phyloP scores from a whole-genome alignment of 2,329 filamentous ascomycete genomes.

The Alternaria novae-zelandiae region DNA sequence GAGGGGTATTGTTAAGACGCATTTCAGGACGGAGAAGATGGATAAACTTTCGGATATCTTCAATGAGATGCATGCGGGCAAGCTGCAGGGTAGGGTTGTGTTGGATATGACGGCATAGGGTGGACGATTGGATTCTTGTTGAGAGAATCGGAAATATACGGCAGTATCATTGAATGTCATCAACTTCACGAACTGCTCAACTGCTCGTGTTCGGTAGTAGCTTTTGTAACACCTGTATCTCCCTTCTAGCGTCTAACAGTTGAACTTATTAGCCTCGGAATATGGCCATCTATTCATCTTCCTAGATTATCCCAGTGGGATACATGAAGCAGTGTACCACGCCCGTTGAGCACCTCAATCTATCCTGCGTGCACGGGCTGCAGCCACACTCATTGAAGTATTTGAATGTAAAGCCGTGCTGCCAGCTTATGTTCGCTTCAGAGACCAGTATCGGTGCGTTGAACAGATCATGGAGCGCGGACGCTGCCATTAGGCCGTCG shows the following conservation, averaged over 20 bases:
- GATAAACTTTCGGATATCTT: conserved; percentile 55
- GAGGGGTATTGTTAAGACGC: conserved; percentile 54
- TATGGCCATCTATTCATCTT: too few species aligned
- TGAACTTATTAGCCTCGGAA: not conserved
- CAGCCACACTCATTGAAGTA: not conserved
- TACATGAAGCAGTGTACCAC: not conserved
- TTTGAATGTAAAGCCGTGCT: not conserved
- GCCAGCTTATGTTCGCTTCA: not conserved
- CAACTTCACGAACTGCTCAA: not conserved
- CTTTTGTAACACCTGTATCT: not conserved
- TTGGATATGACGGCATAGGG: conserved; percentile 47
- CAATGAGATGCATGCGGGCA: conserved; percentile 54
- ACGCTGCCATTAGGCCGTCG: not conserved
- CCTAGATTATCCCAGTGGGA: not conserved
- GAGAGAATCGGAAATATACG: not conserved
- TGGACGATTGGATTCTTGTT: not conserved
- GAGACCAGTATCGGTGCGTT: not conserved
- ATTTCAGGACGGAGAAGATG: conserved; percentile 55
- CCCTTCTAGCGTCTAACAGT: not conserved
- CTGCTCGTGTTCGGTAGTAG: not conserved
- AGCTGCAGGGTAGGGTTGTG: conserved; percentile 56
- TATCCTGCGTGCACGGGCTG: not conserved
- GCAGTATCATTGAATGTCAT: not conserved
- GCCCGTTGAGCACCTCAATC: not conserved
- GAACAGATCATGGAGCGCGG: not conserved